Base-by-base conservation (phyloP, 192 early-diverging fungal genomes). In the Entophlyctis helioformis region DNA sequence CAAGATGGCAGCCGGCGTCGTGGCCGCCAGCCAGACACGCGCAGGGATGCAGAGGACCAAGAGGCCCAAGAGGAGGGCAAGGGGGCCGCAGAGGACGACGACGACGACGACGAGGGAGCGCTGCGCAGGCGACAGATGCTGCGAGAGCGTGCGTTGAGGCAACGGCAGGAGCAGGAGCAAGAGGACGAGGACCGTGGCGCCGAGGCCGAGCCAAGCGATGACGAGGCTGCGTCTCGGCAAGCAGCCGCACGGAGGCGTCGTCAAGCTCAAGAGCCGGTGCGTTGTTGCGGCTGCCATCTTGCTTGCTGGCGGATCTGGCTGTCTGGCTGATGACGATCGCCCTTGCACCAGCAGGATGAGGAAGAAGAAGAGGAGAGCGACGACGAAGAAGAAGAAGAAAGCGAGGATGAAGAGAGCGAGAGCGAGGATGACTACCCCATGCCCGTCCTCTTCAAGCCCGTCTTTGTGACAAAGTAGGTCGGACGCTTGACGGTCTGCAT, bases 381-480 rank as follows among this genome's bases (percentile, higher is more conserved):
- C n/a, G n/a, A n/a, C n/a, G n/a, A n/a, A n/a, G n/a, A n/a, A n/a
- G n/a, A n/a, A n/a, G n/a, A n/a, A n/a, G n/a, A n/a, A n/a, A n/a
- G n/a, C n/a, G n/a, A n/a, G n/a, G n/a, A n/a, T n/a, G n/a, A n/a
- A n/a, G n/a, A n/a, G n/a, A n/a, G n/a, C n/a, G n/a, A n/a, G n/a
- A n/a, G n/a, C n/a, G n/a, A n/a, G n/a, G n/a, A n/a, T n/a, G n/a
- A n/a, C n/a, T n/a, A n/a, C n/a, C n/a, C n/a, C n/a, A n/a, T n/a
- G n/a, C n/a, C n/a, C n/a, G n/a, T n/a, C n/a, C n/a, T n/a, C n/a
- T n/a, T n/a, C 10, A 95, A 93, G 54, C 94, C 94, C 2, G 72
- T 93, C 18, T 98, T 96, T 71, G 78, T 94, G 35, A 80, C 88
- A 53, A 96, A 88, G 82, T 84, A 81, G 12, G 9, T 25, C 25